A percentile compares a stretch with the other conserved stretches of the same genome.
Conservation (phyloP, 768 basidiomycete species). For the Boletus coccyginus region DNA sequence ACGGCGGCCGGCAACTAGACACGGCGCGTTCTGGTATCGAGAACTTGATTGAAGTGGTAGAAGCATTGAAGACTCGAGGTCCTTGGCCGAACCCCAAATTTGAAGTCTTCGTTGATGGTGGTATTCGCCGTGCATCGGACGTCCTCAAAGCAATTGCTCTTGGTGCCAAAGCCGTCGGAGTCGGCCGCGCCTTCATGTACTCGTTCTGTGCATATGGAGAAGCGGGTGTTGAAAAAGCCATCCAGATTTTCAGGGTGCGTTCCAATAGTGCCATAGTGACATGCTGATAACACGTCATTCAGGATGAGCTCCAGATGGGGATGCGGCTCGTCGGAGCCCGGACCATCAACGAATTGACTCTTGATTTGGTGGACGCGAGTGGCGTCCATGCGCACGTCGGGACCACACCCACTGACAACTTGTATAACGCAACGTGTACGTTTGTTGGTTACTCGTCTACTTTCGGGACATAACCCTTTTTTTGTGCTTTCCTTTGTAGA, state of each 20-base stretch:
- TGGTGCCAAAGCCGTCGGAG: slow-evolving; percentile 77
- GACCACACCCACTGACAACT: slow-evolving; percentile 26
- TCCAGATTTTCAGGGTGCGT: slow-evolving; percentile 70
- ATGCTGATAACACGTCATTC: slow-evolving; percentile 34
- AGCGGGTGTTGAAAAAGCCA: slow-evolving; percentile 80
- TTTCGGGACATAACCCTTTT: not conserved
- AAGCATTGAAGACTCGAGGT: slow-evolving; percentile 62
- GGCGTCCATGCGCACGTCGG: slow-evolving; percentile 30
- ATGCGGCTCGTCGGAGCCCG: slow-evolving; percentile 87
- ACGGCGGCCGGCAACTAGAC: slow-evolving; percentile 73
- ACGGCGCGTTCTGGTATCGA: slow-evolving; percentile 83
- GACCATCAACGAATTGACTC: slow-evolving; percentile 71
- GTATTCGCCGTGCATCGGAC: slow-evolving; percentile 84
- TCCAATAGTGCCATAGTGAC: slow-evolving; percentile 47
- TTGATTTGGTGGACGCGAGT: slow-evolving; percentile 82
- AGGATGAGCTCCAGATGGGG: slow-evolving; percentile 98
- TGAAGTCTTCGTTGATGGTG: slow-evolving; percentile 89
- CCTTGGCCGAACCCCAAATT: slow-evolving; percentile 75
- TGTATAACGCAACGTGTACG: slow-evolving; percentile 34
- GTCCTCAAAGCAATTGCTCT: slow-evolving; percentile 81
- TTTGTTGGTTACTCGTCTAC: not conserved
- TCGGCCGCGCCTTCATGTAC: slow-evolving; percentile 82
- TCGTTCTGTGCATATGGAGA: slow-evolving; percentile 83
- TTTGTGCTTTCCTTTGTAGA: slow-evolving; percentile 14
- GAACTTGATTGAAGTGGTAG: slow-evolving; percentile 76